phyloP scores from a whole-genome alignment of 2,329 filamentous ascomycete species.

The Mollisiaceae sp. region DNA sequence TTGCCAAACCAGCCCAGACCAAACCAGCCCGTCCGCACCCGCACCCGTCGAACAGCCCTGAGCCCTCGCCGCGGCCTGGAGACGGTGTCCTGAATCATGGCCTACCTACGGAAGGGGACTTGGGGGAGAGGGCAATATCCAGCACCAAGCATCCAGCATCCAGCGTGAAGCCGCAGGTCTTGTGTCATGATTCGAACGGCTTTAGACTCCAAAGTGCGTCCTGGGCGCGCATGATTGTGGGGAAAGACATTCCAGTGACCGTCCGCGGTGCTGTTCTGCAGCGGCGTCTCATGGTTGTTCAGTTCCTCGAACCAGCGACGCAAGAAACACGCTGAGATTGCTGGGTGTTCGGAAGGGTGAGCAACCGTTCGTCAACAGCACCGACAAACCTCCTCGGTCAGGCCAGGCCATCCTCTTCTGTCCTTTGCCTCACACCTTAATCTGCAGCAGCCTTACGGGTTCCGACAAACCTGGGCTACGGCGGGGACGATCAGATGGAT shows the following conservation, averaged over 20 bases:
- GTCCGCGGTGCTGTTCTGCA: conserved; percentile 13
- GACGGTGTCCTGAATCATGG: conserved; percentile 13
- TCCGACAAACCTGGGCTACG: neutral
- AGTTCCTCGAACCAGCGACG: conserved; percentile 19
- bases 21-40: neutral
- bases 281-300: conserved; percentile 24
- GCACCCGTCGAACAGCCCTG: neutral
- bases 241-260: conserved; percentile 12
- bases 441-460: conserved; percentile 16
- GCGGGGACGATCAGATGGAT: conserved; percentile 12
- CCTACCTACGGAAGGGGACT: neutral
- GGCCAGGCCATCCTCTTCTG: conserved; percentile 6
- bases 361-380: conserved; percentile 23
- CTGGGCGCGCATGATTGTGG: conserved; percentile 29
- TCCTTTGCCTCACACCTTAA: conserved; percentile 13
- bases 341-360: conserved; percentile 31
- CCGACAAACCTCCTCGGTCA: neutral
- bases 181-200: conserved; percentile 33
- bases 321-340: conserved; percentile 32
- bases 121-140: neutral
- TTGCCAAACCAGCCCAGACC: neutral
- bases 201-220: conserved; percentile 24
- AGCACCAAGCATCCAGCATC: neutral
- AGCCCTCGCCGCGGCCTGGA: neutral
- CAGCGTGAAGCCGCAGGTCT: conserved; percentile 4